Base-by-base conservation (phyloP, 2,329 filamentous ascomycete species). In the Lachnellula arida region DNA sequence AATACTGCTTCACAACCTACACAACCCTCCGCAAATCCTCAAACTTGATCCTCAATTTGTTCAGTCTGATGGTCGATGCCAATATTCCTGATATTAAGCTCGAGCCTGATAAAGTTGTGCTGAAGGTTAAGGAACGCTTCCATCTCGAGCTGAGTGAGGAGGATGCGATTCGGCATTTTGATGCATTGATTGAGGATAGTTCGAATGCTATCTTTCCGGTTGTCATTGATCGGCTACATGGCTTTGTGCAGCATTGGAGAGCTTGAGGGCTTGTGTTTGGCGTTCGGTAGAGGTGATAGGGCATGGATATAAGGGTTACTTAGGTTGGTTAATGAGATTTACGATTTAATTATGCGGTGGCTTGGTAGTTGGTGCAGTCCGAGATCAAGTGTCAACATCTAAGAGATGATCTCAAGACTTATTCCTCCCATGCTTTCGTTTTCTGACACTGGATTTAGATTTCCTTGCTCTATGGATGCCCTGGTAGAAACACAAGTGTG, bases 1-100 rank as follows among this genome's bases (percentile, higher is more conserved):
- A 95, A 66, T 96, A 97, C 72, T 96, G 91, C 71, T 97, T 96
- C 73, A 88, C 96, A 3, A 91, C 94, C 0, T 99, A 96, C 73
- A 90, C 89, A 1, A 92, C 94, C 0, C 77, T 99, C 44, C 84
- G 94, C 56, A 96, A 97, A 71, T 91, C 86, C 2, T 89, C 87
- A 17, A 95, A 93, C 64, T 78, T 99, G 60, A 95, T 99, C 42
- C 79, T 99, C 28, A 99, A 99, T 67, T 73, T 99, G 46, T 99
- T 99, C 72, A 91, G 89, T 67, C 78, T 99, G 56, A 99, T 99
- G 94, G 88, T 96, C 15, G 91, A 97, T 71, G 93, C 94, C 40
- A 96, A 96, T 68, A 96, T 99, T 57, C 94, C 92, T 0, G 95
- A 97, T 66, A 95, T 99, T 67, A 86, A 88, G 56, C 81, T 96